These are phyloP conservation scores for Pyricularia grisea DNA, from an alignment of 2,329 filamentous ascomycete species.

Conservation along the genomic window DNA sequence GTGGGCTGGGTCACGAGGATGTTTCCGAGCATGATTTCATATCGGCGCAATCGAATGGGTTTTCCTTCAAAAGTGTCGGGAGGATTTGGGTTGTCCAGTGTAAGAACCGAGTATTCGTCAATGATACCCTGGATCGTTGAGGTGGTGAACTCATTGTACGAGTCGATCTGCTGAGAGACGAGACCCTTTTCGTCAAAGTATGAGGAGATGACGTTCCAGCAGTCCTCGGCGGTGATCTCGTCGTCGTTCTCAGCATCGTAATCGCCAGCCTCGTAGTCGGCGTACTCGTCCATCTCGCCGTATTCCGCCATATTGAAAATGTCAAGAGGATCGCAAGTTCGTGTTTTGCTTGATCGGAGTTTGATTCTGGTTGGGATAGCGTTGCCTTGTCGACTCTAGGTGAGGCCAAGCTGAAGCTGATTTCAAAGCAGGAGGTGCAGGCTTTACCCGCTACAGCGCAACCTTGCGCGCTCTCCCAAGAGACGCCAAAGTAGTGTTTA, in stretches of 20 bases:
- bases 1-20: conserved; percentile 84
- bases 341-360: neutral
- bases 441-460: neutral
- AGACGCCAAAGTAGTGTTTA: neutral
- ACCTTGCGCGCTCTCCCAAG: neutral
- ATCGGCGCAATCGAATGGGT: conserved; percentile 77
- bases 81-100: conserved; percentile 87
- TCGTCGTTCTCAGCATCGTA: conserved; percentile 58
- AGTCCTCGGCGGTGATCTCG: conserved; percentile 92
- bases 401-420: conserved; percentile 1
- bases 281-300: conserved; percentile 44
- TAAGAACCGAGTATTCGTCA: conserved; percentile 82
- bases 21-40: conserved; percentile 89
- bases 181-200: conserved; percentile 96
- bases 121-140: conserved; percentile 93
- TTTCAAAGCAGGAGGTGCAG: neutral
- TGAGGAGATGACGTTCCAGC: conserved; percentile 93
- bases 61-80: conserved; percentile 60
- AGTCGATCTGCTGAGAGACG: conserved; percentile 95
- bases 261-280: conserved; percentile 32
- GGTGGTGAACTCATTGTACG: conserved; percentile 93
- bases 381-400: neutral
- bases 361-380: neutral
- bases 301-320: conserved; percentile 3
- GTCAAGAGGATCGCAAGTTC: neutral